A percentile compares a stretch with the other conserved stretches of the same genome.
Conservation (phyloP, 495 filamentous ascomycete species). For the Zalerion maritima region DNA sequence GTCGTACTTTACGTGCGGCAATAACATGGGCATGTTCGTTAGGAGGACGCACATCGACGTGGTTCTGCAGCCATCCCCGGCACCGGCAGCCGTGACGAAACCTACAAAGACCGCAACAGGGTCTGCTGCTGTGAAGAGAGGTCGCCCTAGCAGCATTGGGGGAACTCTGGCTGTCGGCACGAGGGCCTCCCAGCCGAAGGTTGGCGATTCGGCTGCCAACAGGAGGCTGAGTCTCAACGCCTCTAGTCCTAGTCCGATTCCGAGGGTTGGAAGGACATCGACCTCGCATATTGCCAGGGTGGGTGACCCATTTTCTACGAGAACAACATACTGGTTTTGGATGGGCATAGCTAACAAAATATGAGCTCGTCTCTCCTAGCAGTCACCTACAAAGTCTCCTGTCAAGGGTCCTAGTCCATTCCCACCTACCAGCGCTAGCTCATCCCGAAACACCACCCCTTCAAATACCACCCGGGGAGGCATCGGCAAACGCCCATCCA, state of each 20-base stretch:
- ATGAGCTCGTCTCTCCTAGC: too few species aligned
- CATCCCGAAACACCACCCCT: conserved; percentile 48
- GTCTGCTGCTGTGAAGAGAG: conserved; percentile 15
- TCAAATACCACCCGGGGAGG: conserved; percentile 29
- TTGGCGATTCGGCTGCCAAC: conserved; percentile 32
- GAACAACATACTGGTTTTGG: conserved; percentile 3
- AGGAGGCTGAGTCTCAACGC: conserved; percentile 56
- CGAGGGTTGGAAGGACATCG: conserved; percentile 31
- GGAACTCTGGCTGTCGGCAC: conserved; percentile 14
- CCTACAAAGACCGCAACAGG: conserved; percentile 9
- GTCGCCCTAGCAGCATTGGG: conserved; percentile 26
- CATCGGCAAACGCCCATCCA: conserved; percentile 34
- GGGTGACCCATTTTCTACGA: conserved; percentile 12
- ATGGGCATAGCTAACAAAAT: conserved; percentile 8
- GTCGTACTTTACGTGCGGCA: conserved; percentile 77
- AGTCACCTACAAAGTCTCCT: conserved; percentile 70
- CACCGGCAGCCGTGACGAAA: conserved; percentile 13
- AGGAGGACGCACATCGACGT: conserved; percentile 46
- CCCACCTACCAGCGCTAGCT: conserved; percentile 37
- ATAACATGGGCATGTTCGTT: conserved; percentile 79
- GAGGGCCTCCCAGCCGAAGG: conserved; percentile 16
- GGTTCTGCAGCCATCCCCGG: conserved; percentile 38
- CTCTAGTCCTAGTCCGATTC: conserved; percentile 48
- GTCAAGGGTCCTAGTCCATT: conserved; percentile 59
- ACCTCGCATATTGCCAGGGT: conserved; percentile 45